Evolutionary conservation across 768 basidiomycete genomes (phyloP).

Genomic region (Xerocomus spinulosus): DNA sequence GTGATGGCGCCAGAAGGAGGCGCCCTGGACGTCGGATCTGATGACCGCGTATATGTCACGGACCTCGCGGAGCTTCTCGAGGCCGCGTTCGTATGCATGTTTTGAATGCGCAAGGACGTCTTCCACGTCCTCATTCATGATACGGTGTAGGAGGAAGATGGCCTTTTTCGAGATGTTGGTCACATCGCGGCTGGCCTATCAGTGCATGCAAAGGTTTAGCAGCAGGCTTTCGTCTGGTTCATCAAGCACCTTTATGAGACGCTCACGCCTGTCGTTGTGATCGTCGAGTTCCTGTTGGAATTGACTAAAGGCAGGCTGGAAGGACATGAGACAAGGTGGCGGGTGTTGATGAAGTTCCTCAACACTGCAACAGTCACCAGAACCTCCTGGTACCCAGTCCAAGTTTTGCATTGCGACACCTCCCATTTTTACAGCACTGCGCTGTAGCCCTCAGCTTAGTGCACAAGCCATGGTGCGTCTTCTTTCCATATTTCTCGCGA

Average conservation of each 20-base stretch:
- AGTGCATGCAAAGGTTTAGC: constrained; percentile 3
- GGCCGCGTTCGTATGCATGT: constrained; percentile 47
- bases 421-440: too few species aligned
- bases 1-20: constrained; percentile 75
- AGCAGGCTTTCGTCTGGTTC: constrained; percentile 3
- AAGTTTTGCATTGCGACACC: too few species aligned
- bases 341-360: too few species aligned
- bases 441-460: too few species aligned
- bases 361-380: too few species aligned
- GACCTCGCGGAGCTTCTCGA: constrained; percentile 63
- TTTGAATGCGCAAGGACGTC: constrained; percentile 28
- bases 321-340: too few species aligned
- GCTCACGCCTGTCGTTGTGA: constrained; percentile 82
- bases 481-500: too few species aligned
- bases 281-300: constrained; percentile 77
- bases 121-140: constrained; percentile 42
- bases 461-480: too few species aligned
- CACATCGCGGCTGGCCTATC: constrained; percentile 80
- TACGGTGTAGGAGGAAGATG: constrained; percentile 89
- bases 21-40: constrained; percentile 55
- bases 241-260: constrained; percentile 76
- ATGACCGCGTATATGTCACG: constrained; percentile 59
- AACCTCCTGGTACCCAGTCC: too few species aligned
- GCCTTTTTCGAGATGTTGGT: constrained; percentile 90
- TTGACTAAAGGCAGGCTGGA: constrained; percentile 41